Conservation (phyloP, 768 basidiomycete species). For the Cubamyces lactineus region DNA sequence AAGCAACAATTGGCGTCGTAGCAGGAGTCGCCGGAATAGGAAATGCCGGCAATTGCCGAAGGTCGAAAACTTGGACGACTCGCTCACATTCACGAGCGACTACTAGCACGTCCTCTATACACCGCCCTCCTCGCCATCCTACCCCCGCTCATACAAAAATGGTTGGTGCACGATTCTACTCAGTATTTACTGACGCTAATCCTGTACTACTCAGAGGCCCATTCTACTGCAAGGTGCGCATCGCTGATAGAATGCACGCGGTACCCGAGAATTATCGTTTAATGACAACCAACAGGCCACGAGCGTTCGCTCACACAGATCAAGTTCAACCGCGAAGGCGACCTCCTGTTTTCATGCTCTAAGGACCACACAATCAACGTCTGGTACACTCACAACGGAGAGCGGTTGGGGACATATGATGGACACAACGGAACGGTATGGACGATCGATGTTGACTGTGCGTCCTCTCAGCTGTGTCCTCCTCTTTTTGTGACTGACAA, state of each 20-base stretch:
- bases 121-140: constrained; percentile 1
- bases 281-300: constrained; percentile 62
- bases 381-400: constrained; percentile 97
- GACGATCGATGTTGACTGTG: constrained; percentile 96
- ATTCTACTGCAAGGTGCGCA: constrained; percentile 40
- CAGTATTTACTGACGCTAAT: constrained; percentile 7
- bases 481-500: neutral
- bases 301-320: constrained; percentile 97
- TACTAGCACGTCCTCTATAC: constrained; percentile 13
- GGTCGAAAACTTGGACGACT: constrained; percentile 24
- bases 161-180: constrained; percentile 18
- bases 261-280: neutral
- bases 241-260: neutral
- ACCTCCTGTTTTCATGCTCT: constrained; percentile 92
- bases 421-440: constrained; percentile 97
- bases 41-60: constrained; percentile 18
- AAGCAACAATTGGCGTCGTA: neutral
- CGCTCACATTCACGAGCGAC: constrained; percentile 15
- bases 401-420: constrained; percentile 94
- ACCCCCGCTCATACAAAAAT: constrained; percentile 25
- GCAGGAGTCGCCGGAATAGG: neutral
- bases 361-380: constrained; percentile 96
- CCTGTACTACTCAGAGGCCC: constrained; percentile 32
- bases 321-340: constrained; percentile 96
- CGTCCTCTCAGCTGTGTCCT: constrained; percentile 34